Evolutionary conservation across 441 rosid species (phyloP), one percentile per base, ranked within the genome.

Genomic region (Omphalea diandra): DNA sequence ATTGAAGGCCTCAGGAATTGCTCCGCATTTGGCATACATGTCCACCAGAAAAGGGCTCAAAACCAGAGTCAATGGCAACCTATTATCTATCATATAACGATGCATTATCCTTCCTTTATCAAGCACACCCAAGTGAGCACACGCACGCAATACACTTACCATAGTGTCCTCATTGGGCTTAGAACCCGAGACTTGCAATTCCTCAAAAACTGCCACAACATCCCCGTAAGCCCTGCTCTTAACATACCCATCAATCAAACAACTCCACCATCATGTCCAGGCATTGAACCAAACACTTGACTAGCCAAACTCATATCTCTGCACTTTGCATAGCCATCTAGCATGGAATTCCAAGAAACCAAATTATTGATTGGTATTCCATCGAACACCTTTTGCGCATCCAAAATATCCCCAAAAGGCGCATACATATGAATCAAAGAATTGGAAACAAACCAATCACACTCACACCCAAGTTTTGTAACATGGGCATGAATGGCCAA

Each of bases 11-110:
- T 91, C 88, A 7, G 82, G 80, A 55, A 89, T 86, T 0, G 86
- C 89, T 43, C 98, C 96, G 1, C 96, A 89, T 68, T 91, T 91
- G 18, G 96, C 91, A 41, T 89, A 89, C 97, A 91, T 93, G 79
- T 93, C 97, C n/a, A 89, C 80, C 27, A 93, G 89, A 75, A 94
- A 89, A 4, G 96, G 91, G 47, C 70, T 81, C 74, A 91, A 72
- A 58, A 69, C 75, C 77, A 91, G 59, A 50, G 90, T 93, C 57
- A 84, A 59, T 0, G 79, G 86, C 69, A 89, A 74, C 33, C 54
- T 43, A 55, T 82, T 75, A 24, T 85, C 87, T 31, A 83, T 60
- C 66, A 90, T 75, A 71, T 84, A 84, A 14, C 22, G 81, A 79
- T 88, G 96, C 81, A 84, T 79, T 59, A 46, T 33, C 74, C 81